Base-by-base conservation (phyloP, 108 stramenopile genomes). In the Schizochytrium sp. region DNA sequence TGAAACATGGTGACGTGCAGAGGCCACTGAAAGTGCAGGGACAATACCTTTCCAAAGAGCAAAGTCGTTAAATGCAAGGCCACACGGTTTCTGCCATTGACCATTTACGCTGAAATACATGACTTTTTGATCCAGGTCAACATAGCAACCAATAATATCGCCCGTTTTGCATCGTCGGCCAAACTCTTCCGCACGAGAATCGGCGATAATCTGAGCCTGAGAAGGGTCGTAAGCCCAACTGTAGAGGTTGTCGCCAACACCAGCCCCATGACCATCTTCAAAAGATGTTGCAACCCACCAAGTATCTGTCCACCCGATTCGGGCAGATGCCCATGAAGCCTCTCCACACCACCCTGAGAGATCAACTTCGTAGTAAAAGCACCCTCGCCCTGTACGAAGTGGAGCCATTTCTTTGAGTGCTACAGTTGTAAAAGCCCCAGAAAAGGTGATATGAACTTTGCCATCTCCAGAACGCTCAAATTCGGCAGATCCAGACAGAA, bases 161-260 rank as follows among this genome's bases (percentile, higher is more conserved):
- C 64, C 64, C 40, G 64, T 69, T 15, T 15, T 15, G 64, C 64
- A 69, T 38, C 28, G 64, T 44, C 42, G 42, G 8, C 64, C 64
- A 38, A 13, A 69, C 42, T 38, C 28, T 38, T 10, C 12, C 64
- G 40, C 64, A 8, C 19, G 12, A 15, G 40, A 44, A 44, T 69
- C 64, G 1, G 44, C 64, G 28, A 69, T 7, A 38, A 44, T 44
- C 8, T 44, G 64, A 44, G 64, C 64, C 44, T 44, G 64, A 15
- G 44, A 69, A 44, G 64, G 64, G 28, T 83, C 76, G 28, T 55
- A 83, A 13, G 76, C 76, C 76, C 76, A 83, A 40, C 76, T 83
- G 28, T 83, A 55, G 76, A 55, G 76, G 47, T 83, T 55, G n/a
- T 83, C 76, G 47, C 76, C 76, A 13, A 83, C 76, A 53, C 76